Conservation (phyloP, 768 basidiomycete species). For the Xerocomus potaroensis region DNA sequence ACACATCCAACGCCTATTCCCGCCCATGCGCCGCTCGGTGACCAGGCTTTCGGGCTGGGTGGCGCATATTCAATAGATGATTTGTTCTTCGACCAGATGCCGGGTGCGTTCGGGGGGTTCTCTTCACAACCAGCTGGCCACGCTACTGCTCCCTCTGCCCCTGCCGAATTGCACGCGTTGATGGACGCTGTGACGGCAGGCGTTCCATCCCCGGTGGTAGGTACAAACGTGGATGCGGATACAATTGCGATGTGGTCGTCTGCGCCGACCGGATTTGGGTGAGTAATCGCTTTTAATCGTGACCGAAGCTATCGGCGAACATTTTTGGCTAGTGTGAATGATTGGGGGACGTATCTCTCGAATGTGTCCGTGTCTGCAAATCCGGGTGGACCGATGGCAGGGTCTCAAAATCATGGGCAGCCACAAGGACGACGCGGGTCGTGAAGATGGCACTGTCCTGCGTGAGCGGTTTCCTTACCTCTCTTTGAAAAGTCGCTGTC, state of each 20-base stretch:
- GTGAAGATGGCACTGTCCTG: background rate
- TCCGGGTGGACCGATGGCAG: conserved; percentile 9
- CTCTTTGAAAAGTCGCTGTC: no score
- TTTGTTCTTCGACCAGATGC: conserved; percentile 19
- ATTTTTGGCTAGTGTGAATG: conserved; percentile 30
- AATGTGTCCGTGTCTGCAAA: conserved; percentile 27
- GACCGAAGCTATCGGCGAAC: background rate
- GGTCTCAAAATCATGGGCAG: background rate
- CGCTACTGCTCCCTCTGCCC: no score
- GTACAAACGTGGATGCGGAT: conserved; percentile 38
- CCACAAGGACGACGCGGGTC: background rate
- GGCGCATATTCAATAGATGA: conserved; percentile 19
- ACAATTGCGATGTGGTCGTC: conserved; percentile 61
- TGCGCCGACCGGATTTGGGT: conserved; percentile 60
- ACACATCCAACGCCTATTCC: background rate
- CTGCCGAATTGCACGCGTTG: conserved; percentile 12
- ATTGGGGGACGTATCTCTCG: conserved; percentile 38
- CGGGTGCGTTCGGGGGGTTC: conserved; percentile 6
- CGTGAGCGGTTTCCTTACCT: no score
- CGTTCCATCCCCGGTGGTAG: conserved; percentile 4
- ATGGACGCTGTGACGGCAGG: conserved; percentile 7
- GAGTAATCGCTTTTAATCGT: conserved; percentile 23
- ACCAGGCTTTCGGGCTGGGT: conserved; percentile 1
- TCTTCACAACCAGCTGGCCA: background rate
- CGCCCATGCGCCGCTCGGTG: background rate